Evolutionary conservation across 495 filamentous ascomycete species (phyloP).

Genomic region (Tuber brumale): DNA sequence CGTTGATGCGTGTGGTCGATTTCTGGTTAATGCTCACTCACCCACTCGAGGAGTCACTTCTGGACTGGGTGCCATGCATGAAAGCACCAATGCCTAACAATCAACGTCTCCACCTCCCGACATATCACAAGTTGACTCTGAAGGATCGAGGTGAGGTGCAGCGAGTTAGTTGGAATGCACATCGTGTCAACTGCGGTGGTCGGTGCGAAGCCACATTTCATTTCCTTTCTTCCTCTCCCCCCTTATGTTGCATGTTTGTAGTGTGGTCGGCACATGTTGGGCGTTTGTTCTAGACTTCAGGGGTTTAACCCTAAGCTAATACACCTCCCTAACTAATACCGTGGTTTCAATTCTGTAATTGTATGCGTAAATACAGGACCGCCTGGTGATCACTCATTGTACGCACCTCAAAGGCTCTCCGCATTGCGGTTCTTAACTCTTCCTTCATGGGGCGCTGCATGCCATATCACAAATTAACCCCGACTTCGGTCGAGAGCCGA

Average conservation of each 20-base stretch:
- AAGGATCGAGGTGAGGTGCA: not conserved
- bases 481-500: not conserved
- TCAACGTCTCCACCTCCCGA: not conserved
- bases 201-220: not conserved
- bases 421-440: not conserved
- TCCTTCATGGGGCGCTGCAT: not conserved
- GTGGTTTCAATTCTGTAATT: not conserved
- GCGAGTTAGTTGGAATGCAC: not conserved
- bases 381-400: not conserved
- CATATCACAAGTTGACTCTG: not conserved
- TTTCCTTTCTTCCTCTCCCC: not conserved
- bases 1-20: not conserved
- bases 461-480: not conserved
- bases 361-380: not conserved
- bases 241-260: not conserved
- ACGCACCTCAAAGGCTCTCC: not conserved
- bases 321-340: not conserved
- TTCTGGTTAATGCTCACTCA: not conserved
- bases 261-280: not conserved
- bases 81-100: not conserved
- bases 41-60: not conserved
- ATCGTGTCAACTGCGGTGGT: not conserved
- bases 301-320: not conserved
- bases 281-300: not conserved
- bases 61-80: not conserved